Conservation (phyloP, 148 eudicot species). For the Simmondsia chinensis region DNA sequence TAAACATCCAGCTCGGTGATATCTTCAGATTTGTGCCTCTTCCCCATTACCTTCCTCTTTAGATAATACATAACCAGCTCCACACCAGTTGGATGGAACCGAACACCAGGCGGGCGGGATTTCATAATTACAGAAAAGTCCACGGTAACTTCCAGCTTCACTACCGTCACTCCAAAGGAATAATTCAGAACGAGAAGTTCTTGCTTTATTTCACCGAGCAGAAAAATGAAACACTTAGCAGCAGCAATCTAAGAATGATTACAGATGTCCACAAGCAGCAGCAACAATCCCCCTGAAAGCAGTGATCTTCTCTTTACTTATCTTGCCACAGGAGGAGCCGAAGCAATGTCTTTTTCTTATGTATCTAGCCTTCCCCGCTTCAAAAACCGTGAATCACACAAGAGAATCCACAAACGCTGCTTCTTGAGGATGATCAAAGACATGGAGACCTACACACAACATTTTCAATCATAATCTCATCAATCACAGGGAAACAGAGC, state of each 20-base stretch:
- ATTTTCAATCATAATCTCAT: too few relatives aligned
- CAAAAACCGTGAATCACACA: constrained; percentile 17
- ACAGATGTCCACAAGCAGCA: too few relatives aligned
- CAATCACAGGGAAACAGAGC: too few relatives aligned
- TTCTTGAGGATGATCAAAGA: constrained; percentile 20
- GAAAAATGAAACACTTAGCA: too few relatives aligned
- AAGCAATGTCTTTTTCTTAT: constrained; percentile 1
- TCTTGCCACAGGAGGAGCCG: not conserved
- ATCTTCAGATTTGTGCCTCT: constrained; percentile 21
- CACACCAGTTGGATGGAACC: constrained; percentile 69
- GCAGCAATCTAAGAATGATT: too few relatives aligned
- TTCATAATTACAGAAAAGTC: constrained; percentile 7
- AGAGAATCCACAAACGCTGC: constrained; percentile 14
- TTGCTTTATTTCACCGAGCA: too few relatives aligned
- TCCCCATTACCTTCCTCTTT: constrained; percentile 65
- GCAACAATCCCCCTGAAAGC: too few relatives aligned
- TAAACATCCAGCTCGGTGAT: constrained; percentile 54
- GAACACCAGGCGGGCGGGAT: constrained; percentile 48
- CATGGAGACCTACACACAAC: constrained; percentile 30
- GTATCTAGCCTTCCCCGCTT: constrained; percentile 17
- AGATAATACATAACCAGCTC: constrained; percentile 65
- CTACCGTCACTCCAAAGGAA: not conserved
- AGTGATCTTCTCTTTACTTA: not conserved
- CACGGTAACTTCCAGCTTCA: constrained; percentile 9
- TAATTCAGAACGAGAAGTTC: not conserved